Percentiles rank a stretch among this genome's conserved stretches.
These are phyloP conservation scores for Lasiodiplodia sp. DNA, from an alignment of 2,329 filamentous ascomycete species.

Conservation along the genomic window DNA sequence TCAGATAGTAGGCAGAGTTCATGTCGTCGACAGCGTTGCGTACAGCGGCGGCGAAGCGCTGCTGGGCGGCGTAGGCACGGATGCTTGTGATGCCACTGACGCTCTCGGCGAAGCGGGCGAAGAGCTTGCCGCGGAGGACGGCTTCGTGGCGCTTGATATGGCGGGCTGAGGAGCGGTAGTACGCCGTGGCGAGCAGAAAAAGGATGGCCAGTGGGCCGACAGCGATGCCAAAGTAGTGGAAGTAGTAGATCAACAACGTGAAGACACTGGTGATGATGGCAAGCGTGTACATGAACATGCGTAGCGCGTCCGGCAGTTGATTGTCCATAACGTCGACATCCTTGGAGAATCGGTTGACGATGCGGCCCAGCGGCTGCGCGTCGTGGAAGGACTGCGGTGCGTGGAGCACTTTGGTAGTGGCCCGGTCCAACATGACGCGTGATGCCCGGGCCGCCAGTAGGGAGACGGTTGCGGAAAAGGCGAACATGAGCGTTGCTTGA, in stretches of 20 bases:
- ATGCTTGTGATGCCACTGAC: slow-evolving; percentile 85
- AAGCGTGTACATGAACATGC: slow-evolving; percentile 90
- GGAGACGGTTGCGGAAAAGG: slow-evolving; percentile 80
- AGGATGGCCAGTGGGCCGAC: slow-evolving; percentile 73
- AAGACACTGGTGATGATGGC: slow-evolving; percentile 85
- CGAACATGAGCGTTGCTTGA: slow-evolving; percentile 79
- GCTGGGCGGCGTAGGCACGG: slow-evolving; percentile 83
- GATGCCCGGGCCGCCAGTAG: slow-evolving; percentile 82
- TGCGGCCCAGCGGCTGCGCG: slow-evolving; percentile 91
- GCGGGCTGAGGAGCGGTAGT: slow-evolving; percentile 89
- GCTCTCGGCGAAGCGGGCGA: slow-evolving; percentile 90
- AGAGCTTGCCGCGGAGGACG: slow-evolving; percentile 84
- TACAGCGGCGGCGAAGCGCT: slow-evolving; percentile 76
- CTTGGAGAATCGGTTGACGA: slow-evolving; percentile 94
- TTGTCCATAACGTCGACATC: slow-evolving; percentile 99
- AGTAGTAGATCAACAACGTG: slow-evolving; percentile 88
- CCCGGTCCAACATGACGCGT: slow-evolving; percentile 79
- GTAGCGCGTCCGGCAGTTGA: slow-evolving; percentile 83
- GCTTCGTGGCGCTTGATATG: slow-evolving; percentile 96
- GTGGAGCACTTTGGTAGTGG: slow-evolving; percentile 76
- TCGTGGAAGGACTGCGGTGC: slow-evolving; percentile 92
- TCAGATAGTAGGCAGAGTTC: slow-evolving; percentile 93
- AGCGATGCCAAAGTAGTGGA: slow-evolving; percentile 83
- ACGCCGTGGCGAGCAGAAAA: slow-evolving; percentile 82
- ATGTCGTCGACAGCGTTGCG: slow-evolving; percentile 83